A percentile compares a stretch with the other conserved stretches of the same genome.
These are phyloP conservation scores for Pythium phragmitis DNA, from an alignment of 352 stramenopile genomes.

Conservation along the genomic window DNA sequence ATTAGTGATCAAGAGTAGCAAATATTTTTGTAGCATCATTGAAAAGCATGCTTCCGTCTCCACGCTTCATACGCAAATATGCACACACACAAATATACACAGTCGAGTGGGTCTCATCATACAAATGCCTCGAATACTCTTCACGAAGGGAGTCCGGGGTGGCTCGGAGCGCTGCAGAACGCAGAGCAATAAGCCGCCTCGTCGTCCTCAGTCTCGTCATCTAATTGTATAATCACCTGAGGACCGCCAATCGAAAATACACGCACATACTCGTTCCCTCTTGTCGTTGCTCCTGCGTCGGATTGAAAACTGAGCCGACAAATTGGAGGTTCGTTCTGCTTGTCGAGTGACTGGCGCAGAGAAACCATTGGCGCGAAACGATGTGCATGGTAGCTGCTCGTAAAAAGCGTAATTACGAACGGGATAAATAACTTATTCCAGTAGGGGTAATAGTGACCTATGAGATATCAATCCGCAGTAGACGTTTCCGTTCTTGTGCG, in stretches of 20 bases:
- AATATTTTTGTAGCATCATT: slow-evolving; percentile 88
- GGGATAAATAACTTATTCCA: slow-evolving; percentile 2
- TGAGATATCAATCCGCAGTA: slow-evolving; percentile 13
- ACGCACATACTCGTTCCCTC: neutral
- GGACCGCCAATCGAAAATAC: slow-evolving; percentile 15
- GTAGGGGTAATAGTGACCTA: slow-evolving; percentile 16
- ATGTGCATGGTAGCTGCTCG: neutral
- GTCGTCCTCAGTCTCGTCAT: slow-evolving; percentile 90
- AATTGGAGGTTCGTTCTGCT: neutral
- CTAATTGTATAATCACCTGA: slow-evolving; percentile 91
- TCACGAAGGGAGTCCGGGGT: slow-evolving; percentile 66
- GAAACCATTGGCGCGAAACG: slow-evolving; percentile 27
- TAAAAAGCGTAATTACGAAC: slow-evolving; percentile 9
- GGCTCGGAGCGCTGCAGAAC: slow-evolving; percentile 75
- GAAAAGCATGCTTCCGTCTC: slow-evolving; percentile 38
- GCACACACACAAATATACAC: slow-evolving; percentile 12
- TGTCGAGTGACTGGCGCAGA: neutral
- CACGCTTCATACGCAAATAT: slow-evolving; percentile 10
- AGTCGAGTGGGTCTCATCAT: slow-evolving; percentile 76
- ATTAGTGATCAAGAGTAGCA: slow-evolving; percentile 90
- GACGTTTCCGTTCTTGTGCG: neutral
- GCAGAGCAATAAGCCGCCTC: slow-evolving; percentile 56
- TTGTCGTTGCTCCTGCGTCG: slow-evolving; percentile 3
- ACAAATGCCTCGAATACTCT: slow-evolving; percentile 91
- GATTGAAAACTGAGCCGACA: slow-evolving; percentile 19